Evolutionary conservation across 306 rosid species (phyloP).

Genomic region (Corylus avellana): DNA sequence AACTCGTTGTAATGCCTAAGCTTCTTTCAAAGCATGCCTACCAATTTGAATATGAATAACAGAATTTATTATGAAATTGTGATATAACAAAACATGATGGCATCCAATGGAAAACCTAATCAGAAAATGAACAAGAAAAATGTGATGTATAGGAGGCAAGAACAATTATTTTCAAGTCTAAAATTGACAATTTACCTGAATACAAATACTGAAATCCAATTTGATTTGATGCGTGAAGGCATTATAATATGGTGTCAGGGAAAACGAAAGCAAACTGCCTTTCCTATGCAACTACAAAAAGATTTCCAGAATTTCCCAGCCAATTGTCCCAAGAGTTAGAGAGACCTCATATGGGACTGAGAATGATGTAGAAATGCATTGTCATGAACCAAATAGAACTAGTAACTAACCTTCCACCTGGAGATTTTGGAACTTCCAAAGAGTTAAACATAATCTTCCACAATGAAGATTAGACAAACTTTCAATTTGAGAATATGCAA

Average conservation of each 20-base stretch:
- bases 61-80: not conserved
- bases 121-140: not conserved
- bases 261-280: too few species aligned
- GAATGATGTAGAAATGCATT: not conserved
- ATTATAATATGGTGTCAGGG: not conserved
- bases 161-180: too few species aligned
- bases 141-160: too few species aligned
- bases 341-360: not conserved
- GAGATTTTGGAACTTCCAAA: slow-evolving; percentile 12
- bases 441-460: too few species aligned
- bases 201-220: not conserved
- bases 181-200: too few species aligned
- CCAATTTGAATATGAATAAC: slow-evolving; percentile 5
- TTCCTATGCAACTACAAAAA: too few species aligned
- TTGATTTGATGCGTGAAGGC: not conserved
- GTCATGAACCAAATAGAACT: not conserved
- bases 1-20: not conserved
- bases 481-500: slow-evolving; percentile 19
- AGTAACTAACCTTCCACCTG: slow-evolving; percentile 79
- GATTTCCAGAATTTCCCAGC: not conserved
- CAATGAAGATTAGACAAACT: not conserved
- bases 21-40: not conserved
- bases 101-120: not conserved
- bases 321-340: not conserved
- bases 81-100: not conserved